Evolutionary conservation across 352 stramenopile species (phyloP), one percentile per base, ranked within the genome.

Genomic region (Phytophthora hybrid): DNA sequence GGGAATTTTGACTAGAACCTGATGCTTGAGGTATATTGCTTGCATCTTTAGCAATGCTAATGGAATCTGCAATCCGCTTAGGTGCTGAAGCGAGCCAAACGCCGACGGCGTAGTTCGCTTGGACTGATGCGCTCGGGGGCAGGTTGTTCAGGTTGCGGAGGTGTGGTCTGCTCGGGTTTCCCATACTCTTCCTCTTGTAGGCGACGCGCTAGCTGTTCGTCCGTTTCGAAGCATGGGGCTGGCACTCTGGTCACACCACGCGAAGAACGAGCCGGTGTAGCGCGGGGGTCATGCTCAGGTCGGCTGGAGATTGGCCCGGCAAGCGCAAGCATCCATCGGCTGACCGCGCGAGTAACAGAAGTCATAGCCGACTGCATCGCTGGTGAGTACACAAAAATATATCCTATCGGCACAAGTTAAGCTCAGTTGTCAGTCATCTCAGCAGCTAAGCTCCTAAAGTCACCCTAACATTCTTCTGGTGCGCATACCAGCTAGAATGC

Each of bases 401-500:
- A 80, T 51, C 74, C 74, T 80, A 7, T 63, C 39, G 56, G 53
- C 18, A 59, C 31, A 8, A 49, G 39, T 18, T 8, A 37, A 31
- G 32, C 59, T 37, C 32, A 37, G 32, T 63, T 23, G 44, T 52
- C 16, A 63, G 37, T 11, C 19, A 41, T 5, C 37, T 39, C n/a
- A 63, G n/a, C 5, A 39, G 32, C 32, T 37, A 11, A 34, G 11
- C 8, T 26, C 21, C 23, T 26, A 26, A 26, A 26, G 23, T 26
- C 23, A 26, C 23, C 23, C 23, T 3, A 44, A 54, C 9, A 16
- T 41, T 41, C 10, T 41, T 13, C 14, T 13, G 3, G 21, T 52
- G 56, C 4, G 60, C 73, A 46, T 55, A 79, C 93, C 93, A 58
- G 91, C 92, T 1, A 97, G 53, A 51, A 97, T 97, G 13, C 93